phyloP scores from a whole-genome alignment of 2,329 filamentous ascomycete species.

The Neofusicoccum sp. region DNA sequence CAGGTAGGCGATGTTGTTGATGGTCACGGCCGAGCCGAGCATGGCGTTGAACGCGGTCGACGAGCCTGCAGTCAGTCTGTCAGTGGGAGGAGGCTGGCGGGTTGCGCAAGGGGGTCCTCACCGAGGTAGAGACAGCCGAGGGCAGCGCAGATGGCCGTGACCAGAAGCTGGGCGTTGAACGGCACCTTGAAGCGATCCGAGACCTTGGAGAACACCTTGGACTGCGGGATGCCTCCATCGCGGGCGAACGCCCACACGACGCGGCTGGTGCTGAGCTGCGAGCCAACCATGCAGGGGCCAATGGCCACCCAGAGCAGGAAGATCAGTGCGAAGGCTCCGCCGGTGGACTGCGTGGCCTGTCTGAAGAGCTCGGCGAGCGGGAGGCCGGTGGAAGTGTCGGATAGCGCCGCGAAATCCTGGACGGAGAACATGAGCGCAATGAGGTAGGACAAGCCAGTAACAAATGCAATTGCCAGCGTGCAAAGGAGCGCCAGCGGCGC shows the following conservation, averaged over 20 bases:
- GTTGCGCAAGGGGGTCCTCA: neutral
- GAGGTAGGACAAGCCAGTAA: slow-evolving; percentile 51
- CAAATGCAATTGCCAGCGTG: slow-evolving; percentile 52
- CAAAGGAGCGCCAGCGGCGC: slow-evolving; percentile 40
- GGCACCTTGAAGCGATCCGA: slow-evolving; percentile 10
- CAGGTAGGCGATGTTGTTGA: slow-evolving; percentile 18
- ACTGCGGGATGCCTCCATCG: slow-evolving; percentile 28
- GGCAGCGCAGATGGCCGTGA: slow-evolving; percentile 19
- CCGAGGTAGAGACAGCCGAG: slow-evolving; percentile 21
- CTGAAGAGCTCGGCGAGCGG: slow-evolving; percentile 49
- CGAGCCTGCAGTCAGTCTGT: neutral
- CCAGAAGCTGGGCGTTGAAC: slow-evolving; percentile 19
- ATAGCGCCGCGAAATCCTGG: slow-evolving; percentile 47
- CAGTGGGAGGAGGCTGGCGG: neutral
- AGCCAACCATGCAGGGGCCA: slow-evolving; percentile 43
- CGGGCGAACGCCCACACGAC: slow-evolving; percentile 47
- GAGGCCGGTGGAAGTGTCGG: slow-evolving; percentile 40
- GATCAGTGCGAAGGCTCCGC: slow-evolving; percentile 43
- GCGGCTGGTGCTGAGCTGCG: slow-evolving; percentile 34
- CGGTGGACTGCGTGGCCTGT: slow-evolving; percentile 42
- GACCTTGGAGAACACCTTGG: neutral
- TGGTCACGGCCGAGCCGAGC: slow-evolving; percentile 16
- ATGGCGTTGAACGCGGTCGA: slow-evolving; percentile 21
- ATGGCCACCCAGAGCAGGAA: slow-evolving; percentile 46
- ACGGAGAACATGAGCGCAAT: slow-evolving; percentile 54